Evolutionary conservation across 768 basidiomycete genomes (phyloP).

Genomic region (Fibroporia radiculosa): DNA sequence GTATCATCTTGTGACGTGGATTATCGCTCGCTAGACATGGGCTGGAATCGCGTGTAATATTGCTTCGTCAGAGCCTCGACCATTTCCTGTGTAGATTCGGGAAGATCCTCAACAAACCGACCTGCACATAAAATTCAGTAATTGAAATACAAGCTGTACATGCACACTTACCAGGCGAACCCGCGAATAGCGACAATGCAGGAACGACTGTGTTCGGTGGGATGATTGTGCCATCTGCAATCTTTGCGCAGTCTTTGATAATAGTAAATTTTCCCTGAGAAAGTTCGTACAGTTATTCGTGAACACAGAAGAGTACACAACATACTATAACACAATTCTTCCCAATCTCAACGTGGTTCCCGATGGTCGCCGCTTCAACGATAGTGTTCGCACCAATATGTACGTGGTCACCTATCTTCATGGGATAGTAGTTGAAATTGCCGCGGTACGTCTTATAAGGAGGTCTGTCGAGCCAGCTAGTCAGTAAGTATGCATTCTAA

Average conservation of each 20-base stretch:
- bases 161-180: slow-evolving; percentile 69
- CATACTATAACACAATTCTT: slow-evolving; percentile 91
- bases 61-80: slow-evolving; percentile 81
- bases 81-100: slow-evolving; percentile 91
- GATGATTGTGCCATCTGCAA: slow-evolving; percentile 84
- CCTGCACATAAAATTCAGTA: no score
- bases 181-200: slow-evolving; percentile 75
- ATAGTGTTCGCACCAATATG: slow-evolving; percentile 86
- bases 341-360: slow-evolving; percentile 90
- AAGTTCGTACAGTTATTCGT: neutral
- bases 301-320: slow-evolving; percentile 7
- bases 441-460: slow-evolving; percentile 88
- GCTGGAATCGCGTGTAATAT: slow-evolving; percentile 70
- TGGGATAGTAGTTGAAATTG: slow-evolving; percentile 94
- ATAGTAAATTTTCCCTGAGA: slow-evolving; percentile 89
- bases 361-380: slow-evolving; percentile 92
- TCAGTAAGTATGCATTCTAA: neutral
- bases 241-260: slow-evolving; percentile 90
- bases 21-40: slow-evolving; percentile 12
- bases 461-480: slow-evolving; percentile 37
- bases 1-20: no score
- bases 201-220: slow-evolving; percentile 92
- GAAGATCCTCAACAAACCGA: slow-evolving; percentile 73
- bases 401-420: slow-evolving; percentile 95
- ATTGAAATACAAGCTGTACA: no score